Evolutionary conservation across 1,284 basidiomycete species (phyloP).

Genomic region (Anthracocystis setariae): DNA sequence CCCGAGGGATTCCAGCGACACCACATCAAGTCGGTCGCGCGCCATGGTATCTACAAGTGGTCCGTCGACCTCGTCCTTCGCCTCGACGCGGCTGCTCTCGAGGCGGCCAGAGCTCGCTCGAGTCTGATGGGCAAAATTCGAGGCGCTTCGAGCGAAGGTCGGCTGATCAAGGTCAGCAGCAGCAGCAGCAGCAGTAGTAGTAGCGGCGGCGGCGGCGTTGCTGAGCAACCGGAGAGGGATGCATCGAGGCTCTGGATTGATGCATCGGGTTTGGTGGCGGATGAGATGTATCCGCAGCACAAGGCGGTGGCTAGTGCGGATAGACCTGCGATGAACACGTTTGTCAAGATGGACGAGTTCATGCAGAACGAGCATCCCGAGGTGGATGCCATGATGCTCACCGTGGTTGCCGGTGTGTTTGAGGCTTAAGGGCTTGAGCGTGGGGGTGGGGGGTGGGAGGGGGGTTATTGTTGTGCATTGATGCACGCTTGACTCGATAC

Average conservation of each 20-base stretch:
- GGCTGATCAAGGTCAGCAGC: conserved; percentile 27
- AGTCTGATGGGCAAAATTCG: conserved; percentile 14
- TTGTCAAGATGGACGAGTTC: conserved; percentile 54
- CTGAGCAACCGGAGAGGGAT: conserved; percentile 18
- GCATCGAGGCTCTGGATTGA: conserved; percentile 54
- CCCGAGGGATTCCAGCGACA: conserved; percentile 76
- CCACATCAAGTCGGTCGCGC: conserved; percentile 88
- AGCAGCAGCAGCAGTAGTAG: conserved; percentile 20
- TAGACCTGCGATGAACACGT: conserved; percentile 45
- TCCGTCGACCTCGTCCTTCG: conserved; percentile 77
- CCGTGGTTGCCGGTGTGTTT: conserved; percentile 59
- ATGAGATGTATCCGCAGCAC: conserved; percentile 63
- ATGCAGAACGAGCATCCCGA: conserved; percentile 58
- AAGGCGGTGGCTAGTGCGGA: conserved; percentile 15
- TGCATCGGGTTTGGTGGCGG: conserved; percentile 46
- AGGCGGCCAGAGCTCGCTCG: conserved; percentile 16
- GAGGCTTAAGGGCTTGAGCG: conserved; percentile 30
- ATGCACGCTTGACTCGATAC: too few species aligned
- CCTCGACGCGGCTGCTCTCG: conserved; percentile 62
- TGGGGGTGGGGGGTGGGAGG: too few species aligned
- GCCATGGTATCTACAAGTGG: conserved; percentile 80
- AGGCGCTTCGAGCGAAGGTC: conserved; percentile 11
- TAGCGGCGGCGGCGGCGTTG: conserved; percentile 5
- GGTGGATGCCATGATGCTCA: conserved; percentile 65
- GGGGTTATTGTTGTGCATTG: too few species aligned